Conservation (phyloP, 768 basidiomycete genomes). For the Erythrobasidium yunnanense region DNA sequence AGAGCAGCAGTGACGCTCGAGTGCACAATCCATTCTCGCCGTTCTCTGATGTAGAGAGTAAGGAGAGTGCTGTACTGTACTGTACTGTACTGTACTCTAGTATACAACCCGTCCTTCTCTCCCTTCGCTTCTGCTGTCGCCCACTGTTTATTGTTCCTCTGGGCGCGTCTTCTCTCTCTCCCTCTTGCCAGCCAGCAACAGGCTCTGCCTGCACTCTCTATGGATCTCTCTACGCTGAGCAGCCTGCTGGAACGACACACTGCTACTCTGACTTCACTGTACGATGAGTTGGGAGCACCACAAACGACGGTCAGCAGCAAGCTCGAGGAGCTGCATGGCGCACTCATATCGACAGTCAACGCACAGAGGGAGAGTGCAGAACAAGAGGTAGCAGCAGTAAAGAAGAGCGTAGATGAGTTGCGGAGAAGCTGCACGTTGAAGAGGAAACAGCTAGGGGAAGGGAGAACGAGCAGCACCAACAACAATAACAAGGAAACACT, state of each 20-base stretch:
- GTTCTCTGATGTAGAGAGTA: too few relatives aligned
- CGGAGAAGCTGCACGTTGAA: not conserved
- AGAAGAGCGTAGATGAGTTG: conserved; percentile 4
- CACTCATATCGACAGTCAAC: conserved; percentile 25
- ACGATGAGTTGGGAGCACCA: conserved; percentile 4
- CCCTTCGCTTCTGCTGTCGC: too few relatives aligned
- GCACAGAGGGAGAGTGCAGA: conserved; percentile 17
- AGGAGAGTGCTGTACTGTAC: too few relatives aligned
- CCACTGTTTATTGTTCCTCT: too few relatives aligned
- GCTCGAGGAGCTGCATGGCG: conserved; percentile 25
- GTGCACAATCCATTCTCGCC: too few relatives aligned
- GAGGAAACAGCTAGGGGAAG: conserved; percentile 7
- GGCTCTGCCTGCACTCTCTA: too few relatives aligned
- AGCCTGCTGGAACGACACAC: conserved; percentile 11
- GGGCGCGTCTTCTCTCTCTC: too few relatives aligned
- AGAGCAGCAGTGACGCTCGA: too few relatives aligned
- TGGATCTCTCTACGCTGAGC: conserved; percentile 23
- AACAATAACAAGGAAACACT: not conserved
- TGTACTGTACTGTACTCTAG: too few relatives aligned
- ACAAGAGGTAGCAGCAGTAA: conserved; percentile 7
- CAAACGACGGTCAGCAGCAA: conserved; percentile 1
- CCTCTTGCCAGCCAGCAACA: too few relatives aligned
- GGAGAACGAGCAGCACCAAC: not conserved
- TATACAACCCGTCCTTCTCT: too few relatives aligned
- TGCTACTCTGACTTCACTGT: conserved; percentile 3